Evolutionary conservation across 1,139 yeast species (phyloP).

Genomic region (Trichomonascaceae sp.): DNA sequence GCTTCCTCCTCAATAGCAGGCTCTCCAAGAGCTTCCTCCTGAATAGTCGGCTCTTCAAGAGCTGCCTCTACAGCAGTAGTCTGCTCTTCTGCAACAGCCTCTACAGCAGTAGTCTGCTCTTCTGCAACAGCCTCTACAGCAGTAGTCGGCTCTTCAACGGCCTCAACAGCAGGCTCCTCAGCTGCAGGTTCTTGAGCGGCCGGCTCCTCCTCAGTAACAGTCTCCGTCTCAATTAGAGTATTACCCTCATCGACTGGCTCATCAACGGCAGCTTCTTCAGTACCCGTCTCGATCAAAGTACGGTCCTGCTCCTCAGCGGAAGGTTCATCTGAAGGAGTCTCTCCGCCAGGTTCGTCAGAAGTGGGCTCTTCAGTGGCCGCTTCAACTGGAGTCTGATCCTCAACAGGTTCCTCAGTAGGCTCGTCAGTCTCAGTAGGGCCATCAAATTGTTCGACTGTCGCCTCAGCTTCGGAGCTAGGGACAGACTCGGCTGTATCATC

Average conservation of each 20-base stretch:
- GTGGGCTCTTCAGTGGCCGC: constrained; percentile 5
- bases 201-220: constrained; percentile 4
- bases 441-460: constrained; percentile 4
- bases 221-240: no score
- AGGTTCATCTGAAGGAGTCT: no score
- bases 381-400: constrained; percentile 12
- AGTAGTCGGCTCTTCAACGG: constrained; percentile 5
- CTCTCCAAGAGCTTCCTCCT: constrained; percentile 1
- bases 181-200: constrained; percentile 3
- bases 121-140: constrained; percentile 1
- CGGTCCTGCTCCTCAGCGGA: no score
- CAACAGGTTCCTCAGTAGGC: constrained; percentile 15
- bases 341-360: no score
- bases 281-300: constrained; percentile 14
- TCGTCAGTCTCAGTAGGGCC: constrained; percentile 5
- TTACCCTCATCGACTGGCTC: constrained; percentile 21
- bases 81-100: constrained; percentile 2
- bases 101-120: constrained; percentile 2
- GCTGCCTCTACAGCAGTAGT: neutral
- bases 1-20: neutral
- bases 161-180: constrained; percentile 3
- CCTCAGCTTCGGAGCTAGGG: no score
- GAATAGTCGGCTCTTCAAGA: constrained; percentile 1
- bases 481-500: no score
- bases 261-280: constrained; percentile 22